Percentiles rank a stretch among this genome's conserved stretches.
Evolutionary conservation across 768 basidiomycete species (phyloP).

Genomic region (Hygrocybe punicea): DNA sequence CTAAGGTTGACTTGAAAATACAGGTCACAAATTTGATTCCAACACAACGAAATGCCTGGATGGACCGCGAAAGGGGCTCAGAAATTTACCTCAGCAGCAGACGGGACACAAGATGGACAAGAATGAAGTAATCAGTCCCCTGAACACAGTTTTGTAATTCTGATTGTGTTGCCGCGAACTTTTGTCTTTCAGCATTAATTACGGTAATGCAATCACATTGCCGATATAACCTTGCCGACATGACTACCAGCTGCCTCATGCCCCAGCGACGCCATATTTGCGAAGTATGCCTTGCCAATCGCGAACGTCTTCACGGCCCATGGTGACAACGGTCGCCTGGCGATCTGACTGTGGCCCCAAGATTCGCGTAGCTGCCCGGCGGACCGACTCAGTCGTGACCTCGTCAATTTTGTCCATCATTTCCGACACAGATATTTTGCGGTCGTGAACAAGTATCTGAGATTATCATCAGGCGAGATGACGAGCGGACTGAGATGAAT

Average conservation of each 20-base stretch:
- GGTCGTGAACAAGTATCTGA: slow-evolving; percentile 79
- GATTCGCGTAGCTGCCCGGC: slow-evolving; percentile 70
- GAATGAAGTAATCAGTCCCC: slow-evolving; percentile 19
- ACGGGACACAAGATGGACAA: slow-evolving; percentile 62
- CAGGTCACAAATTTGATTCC: slow-evolving; percentile 70
- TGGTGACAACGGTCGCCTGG: slow-evolving; percentile 75
- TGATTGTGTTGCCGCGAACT: neutral
- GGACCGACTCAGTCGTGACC: slow-evolving; percentile 66
- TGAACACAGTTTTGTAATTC: neutral
- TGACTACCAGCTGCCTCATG: neutral
- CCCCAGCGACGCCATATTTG: slow-evolving; percentile 64
- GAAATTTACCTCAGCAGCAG: slow-evolving; percentile 70
- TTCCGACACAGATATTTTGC: slow-evolving; percentile 82
- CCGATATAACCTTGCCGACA: neutral
- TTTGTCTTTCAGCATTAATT: neutral
- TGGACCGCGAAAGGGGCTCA: slow-evolving; percentile 53
- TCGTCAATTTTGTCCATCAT: slow-evolving; percentile 86
- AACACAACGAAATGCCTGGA: slow-evolving; percentile 67
- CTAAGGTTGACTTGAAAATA: slow-evolving; percentile 6
- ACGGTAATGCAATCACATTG: neutral
- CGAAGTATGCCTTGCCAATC: slow-evolving; percentile 59
- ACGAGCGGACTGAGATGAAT: neutral
- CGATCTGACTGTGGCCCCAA: slow-evolving; percentile 62
- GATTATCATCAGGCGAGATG: slow-evolving; percentile 6
- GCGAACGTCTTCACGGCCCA: slow-evolving; percentile 78